A percentile compares a stretch with the other conserved stretches of the same genome.
Conservation (phyloP, 352 stramenopile species). For the Pseudoperonospora humuli region DNA sequence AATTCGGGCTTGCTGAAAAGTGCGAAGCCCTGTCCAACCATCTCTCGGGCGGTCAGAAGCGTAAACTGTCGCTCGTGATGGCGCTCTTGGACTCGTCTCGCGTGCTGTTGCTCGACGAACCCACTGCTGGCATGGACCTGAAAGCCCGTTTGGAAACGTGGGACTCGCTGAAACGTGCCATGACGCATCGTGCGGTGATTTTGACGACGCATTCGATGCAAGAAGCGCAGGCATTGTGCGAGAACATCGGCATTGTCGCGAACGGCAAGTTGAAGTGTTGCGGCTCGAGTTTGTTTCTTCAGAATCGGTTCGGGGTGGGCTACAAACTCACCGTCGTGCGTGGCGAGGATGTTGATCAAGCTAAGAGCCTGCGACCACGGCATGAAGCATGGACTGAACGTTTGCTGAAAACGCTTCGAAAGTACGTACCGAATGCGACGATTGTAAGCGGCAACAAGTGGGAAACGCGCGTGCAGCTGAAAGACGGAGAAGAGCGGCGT, state of each 20-base stretch:
- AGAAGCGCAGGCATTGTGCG: slow-evolving; percentile 81
- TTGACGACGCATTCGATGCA: slow-evolving; percentile 98
- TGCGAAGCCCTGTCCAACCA: slow-evolving; percentile 49
- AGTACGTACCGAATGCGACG: slow-evolving; percentile 64
- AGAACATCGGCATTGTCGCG: slow-evolving; percentile 80
- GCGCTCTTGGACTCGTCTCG: slow-evolving; percentile 62
- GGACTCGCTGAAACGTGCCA: slow-evolving; percentile 59
- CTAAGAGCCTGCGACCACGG: not conserved
- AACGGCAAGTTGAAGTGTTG: slow-evolving; percentile 82
- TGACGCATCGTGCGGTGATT: slow-evolving; percentile 78
- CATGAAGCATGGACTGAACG: slow-evolving; percentile 11
- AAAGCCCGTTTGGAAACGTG: slow-evolving; percentile 67
- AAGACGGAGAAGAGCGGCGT: slow-evolving; percentile 63
- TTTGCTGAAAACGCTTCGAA: slow-evolving; percentile 57
- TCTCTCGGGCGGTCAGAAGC: slow-evolving; percentile 75
- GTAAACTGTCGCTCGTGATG: slow-evolving; percentile 68
- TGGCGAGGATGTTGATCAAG: slow-evolving; percentile 17
- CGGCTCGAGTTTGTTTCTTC: slow-evolving; percentile 91
- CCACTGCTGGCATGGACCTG: slow-evolving; percentile 76
- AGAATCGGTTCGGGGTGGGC: slow-evolving; percentile 91
- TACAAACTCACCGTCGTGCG: slow-evolving; percentile 85
- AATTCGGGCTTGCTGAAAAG: slow-evolving; percentile 73
- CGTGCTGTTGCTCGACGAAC: slow-evolving; percentile 72
- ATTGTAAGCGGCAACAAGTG: slow-evolving; percentile 77
- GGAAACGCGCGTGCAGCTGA: slow-evolving; percentile 91